Evolutionary conservation across 805 yeast genomes (phyloP), one percentile per base, ranked within the genome.

Genomic region (Nadsonia fulvescens): DNA sequence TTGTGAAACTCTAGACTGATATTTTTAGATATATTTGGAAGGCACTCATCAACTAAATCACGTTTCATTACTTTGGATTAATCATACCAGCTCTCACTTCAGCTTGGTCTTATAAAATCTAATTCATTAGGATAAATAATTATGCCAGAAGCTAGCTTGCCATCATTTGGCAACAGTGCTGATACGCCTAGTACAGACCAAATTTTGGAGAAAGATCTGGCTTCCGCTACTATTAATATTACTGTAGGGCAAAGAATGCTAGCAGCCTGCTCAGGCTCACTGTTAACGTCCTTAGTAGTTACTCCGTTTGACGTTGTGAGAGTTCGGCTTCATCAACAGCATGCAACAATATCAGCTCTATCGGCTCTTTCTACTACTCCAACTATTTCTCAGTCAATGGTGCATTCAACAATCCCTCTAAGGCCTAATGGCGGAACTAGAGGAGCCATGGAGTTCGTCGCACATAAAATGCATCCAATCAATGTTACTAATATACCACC

Each of bases 341-440:
- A 47, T 20, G 43, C 49, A 4, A 31, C 28, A 14, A 30, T 38
- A 12, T 14, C 30, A 2, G 28, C 34, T 5, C 25, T 23, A 8
- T 27, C 28, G 6, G 27, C 30, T 5, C 20, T 27, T n/a, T 71
- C 72, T 4, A 89, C 89, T 31, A 76, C 50, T 44, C 66, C 72
- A 81, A 47, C 74, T 74, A 10, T 23, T 23, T 18, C 22, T 18
- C 24, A 18, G 29, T 19, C 13, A 30, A 23, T 31, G 23, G 23
- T 15, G 20, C 20, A 20, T 15, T 25, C 14, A 23, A 25, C 8
- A 23, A 17, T n/a, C 30, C 24, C 25, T 22, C 27, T 7, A 15
- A 12, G n/a, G 7, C 25, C 6, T 14, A 17, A 8, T 17, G 19
- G n/a, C 9, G n/a, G 8, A 8, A 17, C 19, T n/a, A 8, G 9